Conservation (phyloP, 176 grass and related monocot genomes). For the Carex parvula region DNA sequence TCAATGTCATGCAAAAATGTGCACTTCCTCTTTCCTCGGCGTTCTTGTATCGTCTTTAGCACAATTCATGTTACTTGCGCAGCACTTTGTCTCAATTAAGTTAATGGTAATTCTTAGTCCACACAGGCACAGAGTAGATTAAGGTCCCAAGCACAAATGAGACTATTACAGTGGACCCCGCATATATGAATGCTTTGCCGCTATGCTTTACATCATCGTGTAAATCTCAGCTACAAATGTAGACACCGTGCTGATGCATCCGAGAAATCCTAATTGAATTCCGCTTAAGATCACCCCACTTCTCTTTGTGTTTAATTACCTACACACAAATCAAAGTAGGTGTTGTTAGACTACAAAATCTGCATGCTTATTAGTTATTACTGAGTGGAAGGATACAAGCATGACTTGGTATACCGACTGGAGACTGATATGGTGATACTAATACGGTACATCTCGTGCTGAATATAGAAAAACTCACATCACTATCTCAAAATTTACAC, state of each 20-base stretch:
- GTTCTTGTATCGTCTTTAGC: neutral
- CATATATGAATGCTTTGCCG: constrained; percentile 59
- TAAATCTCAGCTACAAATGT: constrained; percentile 92
- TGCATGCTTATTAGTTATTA: neutral
- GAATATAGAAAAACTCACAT: neutral
- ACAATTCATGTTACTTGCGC: neutral
- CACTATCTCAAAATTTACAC: neutral
- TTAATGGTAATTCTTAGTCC: constrained; percentile 41
- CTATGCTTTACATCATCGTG: constrained; percentile 75
- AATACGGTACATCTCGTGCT: neutral
- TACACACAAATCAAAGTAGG: constrained; percentile 9
- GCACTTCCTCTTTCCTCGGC: neutral
- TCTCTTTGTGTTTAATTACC: constrained; percentile 64
- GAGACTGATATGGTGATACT: neutral
- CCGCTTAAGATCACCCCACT: constrained; percentile 50
- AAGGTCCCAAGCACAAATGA: constrained; percentile 81
- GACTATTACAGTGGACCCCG: constrained; percentile 45
- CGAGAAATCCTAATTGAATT: constrained; percentile 71
- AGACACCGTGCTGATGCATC: constrained; percentile 90
- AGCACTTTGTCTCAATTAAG: neutral
- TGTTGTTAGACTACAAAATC: neutral
- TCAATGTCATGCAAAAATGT: neutral
- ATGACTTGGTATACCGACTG: neutral
- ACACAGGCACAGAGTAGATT: constrained; percentile 74
- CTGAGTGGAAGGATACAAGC: neutral